Percentiles rank a stretch among this genome's conserved stretches.
phyloP scores from a whole-genome alignment of 345 rosid species.

The Reutealis trisperma region DNA sequence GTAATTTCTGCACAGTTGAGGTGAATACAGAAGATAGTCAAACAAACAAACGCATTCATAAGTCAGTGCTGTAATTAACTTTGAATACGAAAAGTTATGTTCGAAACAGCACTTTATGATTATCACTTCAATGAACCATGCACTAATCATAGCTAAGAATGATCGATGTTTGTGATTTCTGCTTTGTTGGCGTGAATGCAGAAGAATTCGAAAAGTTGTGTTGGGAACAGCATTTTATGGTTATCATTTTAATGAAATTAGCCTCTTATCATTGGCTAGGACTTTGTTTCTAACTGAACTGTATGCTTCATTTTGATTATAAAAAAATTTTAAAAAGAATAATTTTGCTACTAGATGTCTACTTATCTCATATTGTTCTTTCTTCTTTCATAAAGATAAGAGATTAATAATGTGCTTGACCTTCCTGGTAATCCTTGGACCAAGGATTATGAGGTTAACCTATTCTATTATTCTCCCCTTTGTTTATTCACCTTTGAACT shows the following conservation, averaged over 20 bases:
- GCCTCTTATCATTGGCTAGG: neutral
- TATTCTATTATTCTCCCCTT: neutral
- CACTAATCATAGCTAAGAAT: neutral
- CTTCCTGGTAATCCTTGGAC: neutral
- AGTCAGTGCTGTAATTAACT: neutral
- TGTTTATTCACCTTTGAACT: neutral
- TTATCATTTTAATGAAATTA: neutral
- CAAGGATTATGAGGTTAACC: neutral
- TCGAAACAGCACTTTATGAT: neutral
- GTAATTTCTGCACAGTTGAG: no score
- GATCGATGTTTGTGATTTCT: no score
- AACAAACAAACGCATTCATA: no score
- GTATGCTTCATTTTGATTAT: neutral
- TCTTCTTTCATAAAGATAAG: neutral
- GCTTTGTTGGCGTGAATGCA: no score
- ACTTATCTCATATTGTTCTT: neutral
- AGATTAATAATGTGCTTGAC: neutral
- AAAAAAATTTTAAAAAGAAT: neutral
- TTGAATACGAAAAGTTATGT: neutral
- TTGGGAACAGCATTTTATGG: neutral
- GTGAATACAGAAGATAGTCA: no score
- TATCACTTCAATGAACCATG: neutral
- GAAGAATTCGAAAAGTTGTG: neutral
- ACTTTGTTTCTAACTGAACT: neutral
- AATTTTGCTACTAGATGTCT: neutral